Percentiles rank a stretch among this genome's conserved stretches.
Conservation (phyloP, 2,329 filamentous ascomycete genomes). For the Magnaporthiopsis incrustans region DNA sequence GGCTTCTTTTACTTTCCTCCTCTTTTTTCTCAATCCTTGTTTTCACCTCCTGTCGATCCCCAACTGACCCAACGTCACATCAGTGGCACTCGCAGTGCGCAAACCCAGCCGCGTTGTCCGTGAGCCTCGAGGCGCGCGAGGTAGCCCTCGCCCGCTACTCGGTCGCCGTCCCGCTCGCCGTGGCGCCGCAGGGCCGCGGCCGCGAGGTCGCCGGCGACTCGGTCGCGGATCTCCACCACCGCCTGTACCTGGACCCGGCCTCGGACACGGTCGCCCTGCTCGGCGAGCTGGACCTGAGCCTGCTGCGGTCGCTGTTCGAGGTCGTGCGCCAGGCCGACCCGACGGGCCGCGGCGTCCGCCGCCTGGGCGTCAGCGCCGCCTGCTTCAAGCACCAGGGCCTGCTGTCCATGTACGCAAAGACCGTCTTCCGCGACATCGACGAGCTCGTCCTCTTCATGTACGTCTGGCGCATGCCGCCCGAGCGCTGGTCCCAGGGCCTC, state of each 20-base stretch:
- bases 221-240: conserved; percentile 13
- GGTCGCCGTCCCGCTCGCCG: conserved; percentile 20
- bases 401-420: conserved; percentile 10
- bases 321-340: neutral
- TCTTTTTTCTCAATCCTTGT: too few species aligned
- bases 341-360: neutral
- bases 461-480: conserved; percentile 7
- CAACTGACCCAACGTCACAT: neutral
- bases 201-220: conserved; percentile 14
- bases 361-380: conserved; percentile 6
- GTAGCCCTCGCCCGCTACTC: conserved; percentile 23
- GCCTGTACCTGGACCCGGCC: conserved; percentile 23
- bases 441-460: conserved; percentile 11
- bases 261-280: conserved; percentile 24
- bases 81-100: conserved; percentile 23
- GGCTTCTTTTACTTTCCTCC: too few species aligned
- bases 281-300: conserved; percentile 26
- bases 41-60: too few species aligned
- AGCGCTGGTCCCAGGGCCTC: conserved; percentile 8
- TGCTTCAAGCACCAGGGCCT: conserved; percentile 5
- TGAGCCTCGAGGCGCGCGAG: conserved; percentile 23
- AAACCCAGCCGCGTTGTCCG: conserved; percentile 25
- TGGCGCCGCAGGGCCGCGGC: conserved; percentile 6
- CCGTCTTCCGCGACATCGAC: conserved; percentile 11
- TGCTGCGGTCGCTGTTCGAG: conserved; percentile 1